Base-by-base conservation (phyloP, 2,329 filamentous ascomycete genomes). In the Geosmithia putterillii region DNA sequence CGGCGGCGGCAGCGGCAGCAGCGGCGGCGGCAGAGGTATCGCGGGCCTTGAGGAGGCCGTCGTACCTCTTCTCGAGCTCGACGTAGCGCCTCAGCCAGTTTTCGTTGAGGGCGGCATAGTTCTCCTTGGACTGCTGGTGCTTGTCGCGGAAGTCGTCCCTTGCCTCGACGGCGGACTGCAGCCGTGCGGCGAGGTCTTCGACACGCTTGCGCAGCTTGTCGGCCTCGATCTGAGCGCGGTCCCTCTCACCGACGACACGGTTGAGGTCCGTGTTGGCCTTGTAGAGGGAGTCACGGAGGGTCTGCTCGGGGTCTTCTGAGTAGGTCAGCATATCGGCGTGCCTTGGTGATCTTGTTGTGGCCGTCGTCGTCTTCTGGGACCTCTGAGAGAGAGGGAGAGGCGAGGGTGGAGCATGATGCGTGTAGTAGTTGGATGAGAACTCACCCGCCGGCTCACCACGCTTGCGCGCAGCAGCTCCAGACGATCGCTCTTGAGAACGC, bases 181-280 rank as follows among this genome's bases (percentile, higher is more conserved):
- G 37, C 44, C 42, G 25, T n/a, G 28, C 23, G 18, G 15, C 17
- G n/a, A 25, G 21, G 40, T 42, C 55, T 19, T 55, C 51, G 22
- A 60, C 46, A 47, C 57, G 59, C 45, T 54, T 52, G 42, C 46
- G 57, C 41, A 54, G 52, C 44, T 53, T 48, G 32, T 60, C 54
- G 35, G 54, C 50, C 40, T 50, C 49, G 15, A 42, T 44, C 44
- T 56, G 51, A 45, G 58, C 55, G 28, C 46, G 47, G 43, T 56
- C 52, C 23, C 48, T 43, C 15, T 55, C 52, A 5, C 42, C 46
- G 21, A 42, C 34, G 42, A 45, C 42, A 43, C 50, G 52, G 50
- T 56, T 55, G 41, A 55, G 44, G 37, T 53, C 44, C 8, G 53
- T 55, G 42, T 54, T 48, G 40, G 51, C 49, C 23, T 46, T 38